A percentile compares a stretch with the other conserved stretches of the same genome.
Conservation (phyloP, 1,139 yeast species). For the Hansenula lynferdii region DNA sequence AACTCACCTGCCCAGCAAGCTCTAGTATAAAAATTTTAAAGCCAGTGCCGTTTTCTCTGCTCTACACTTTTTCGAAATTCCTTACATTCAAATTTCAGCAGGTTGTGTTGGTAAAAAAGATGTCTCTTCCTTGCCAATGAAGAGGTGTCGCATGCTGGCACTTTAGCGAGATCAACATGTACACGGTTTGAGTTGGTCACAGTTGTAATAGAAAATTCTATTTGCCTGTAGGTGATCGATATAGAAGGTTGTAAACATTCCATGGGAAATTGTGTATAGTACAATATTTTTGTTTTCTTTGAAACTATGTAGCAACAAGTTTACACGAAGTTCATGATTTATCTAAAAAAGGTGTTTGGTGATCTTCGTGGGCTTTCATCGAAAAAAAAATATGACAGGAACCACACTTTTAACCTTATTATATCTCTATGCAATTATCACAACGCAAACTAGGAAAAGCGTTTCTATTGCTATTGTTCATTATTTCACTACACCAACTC, state of each 20-base stretch:
- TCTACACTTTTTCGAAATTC: background rate
- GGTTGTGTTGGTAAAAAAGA: conserved; percentile 3
- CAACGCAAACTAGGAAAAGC: too few relatives aligned
- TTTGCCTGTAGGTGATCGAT: conserved; percentile 22
- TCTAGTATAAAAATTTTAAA: background rate
- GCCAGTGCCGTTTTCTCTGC: background rate
- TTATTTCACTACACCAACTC: background rate
- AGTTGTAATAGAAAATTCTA: conserved; percentile 6
- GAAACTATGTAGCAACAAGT: too few relatives aligned
- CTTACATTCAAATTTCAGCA: conserved; percentile 17
- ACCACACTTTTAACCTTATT: too few relatives aligned
- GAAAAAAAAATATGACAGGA: too few relatives aligned
- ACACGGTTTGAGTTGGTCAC: conserved; percentile 27
- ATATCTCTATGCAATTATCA: too few relatives aligned
- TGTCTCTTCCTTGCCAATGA: background rate
- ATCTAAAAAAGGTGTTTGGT: too few relatives aligned
- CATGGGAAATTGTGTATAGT: background rate
- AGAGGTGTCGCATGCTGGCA: conserved; percentile 3
- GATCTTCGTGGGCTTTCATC: too few relatives aligned
- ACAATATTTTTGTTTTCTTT: background rate
- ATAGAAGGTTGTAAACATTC: conserved; percentile 23
- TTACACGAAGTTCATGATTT: background rate
- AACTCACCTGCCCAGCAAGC: background rate
- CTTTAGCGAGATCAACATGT: conserved; percentile 18
- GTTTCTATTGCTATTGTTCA: background rate